Conservation (phyloP, 169 alveolate genomes). For the Babesia bovis region DNA sequence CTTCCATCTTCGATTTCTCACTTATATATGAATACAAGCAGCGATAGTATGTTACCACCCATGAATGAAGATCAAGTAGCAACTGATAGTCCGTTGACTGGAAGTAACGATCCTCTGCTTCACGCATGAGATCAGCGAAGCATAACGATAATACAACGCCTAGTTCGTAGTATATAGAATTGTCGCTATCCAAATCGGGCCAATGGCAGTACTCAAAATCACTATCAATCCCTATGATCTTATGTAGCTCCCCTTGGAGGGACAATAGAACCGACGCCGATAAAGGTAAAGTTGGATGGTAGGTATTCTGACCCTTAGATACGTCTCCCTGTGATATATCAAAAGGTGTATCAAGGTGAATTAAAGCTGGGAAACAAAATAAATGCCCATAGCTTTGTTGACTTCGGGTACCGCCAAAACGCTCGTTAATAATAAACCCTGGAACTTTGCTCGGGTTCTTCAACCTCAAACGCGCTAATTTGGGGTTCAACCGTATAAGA, state of each 20-base stretch:
- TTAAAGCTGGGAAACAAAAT: constrained; percentile 20
- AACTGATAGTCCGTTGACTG: constrained; percentile 41
- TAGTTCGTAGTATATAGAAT: constrained; percentile 41
- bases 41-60: constrained; percentile 54
- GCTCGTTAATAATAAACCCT: constrained; percentile 27
- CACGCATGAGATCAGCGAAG: constrained; percentile 44
- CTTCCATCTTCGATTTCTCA: constrained; percentile 13
- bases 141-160: constrained; percentile 42
- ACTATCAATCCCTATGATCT: constrained; percentile 42
- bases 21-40: constrained; percentile 19
- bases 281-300: neutral
- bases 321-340: constrained; percentile 7
- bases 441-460: neutral
- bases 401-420: constrained; percentile 22
- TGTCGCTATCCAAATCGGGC: neutral
- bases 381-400: constrained; percentile 22
- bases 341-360: constrained; percentile 37
- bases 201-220: constrained; percentile 42
- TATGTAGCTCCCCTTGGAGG: constrained; percentile 44
- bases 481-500: constrained; percentile 61
- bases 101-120: constrained; percentile 58
- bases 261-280: neutral
- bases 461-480: constrained; percentile 34
- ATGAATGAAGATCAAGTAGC: constrained; percentile 42
- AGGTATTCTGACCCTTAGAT: neutral